Conservation (phyloP, 2,329 filamentous ascomycete species). For the Ceratocystis cacaofunesta region DNA sequence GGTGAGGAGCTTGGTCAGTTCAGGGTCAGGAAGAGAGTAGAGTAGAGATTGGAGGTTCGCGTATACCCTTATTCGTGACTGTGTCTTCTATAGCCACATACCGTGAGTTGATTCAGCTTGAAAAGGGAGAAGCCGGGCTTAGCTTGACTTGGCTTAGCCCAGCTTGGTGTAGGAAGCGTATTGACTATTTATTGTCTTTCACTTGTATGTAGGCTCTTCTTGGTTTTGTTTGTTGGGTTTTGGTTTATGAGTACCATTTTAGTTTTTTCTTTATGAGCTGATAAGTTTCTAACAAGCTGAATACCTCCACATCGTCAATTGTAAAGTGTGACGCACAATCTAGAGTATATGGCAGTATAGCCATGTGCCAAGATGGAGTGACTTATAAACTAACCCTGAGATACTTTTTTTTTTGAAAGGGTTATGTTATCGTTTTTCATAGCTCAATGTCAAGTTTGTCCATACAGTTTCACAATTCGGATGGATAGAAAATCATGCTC, state of each 20-base stretch:
- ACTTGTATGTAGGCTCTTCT: not conserved
- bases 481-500: slow-evolving; percentile 1
- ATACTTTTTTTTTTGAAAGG: too few species aligned
- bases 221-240: slow-evolving; percentile 5
- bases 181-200: not conserved
- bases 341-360: too few species aligned
- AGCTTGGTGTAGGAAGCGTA: not conserved
- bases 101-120: not conserved
- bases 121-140: too few species aligned
- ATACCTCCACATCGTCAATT: not conserved
- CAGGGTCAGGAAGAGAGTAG: not conserved
- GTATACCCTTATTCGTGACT: slow-evolving; percentile 1
- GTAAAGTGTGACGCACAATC: not conserved
- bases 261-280: not conserved
- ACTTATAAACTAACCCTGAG: too few species aligned
- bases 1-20: not conserved
- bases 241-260: slow-evolving; percentile 1
- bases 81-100: not conserved
- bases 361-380: too few species aligned
- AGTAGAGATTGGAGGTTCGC: not conserved
- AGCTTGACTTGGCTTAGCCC: not conserved
- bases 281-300: not conserved
- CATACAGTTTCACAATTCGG: not conserved
- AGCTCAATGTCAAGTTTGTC: not conserved
- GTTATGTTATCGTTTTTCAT: not conserved